phyloP scores from a whole-genome alignment of 148 eudicot species.

The Spergularia marina region DNA sequence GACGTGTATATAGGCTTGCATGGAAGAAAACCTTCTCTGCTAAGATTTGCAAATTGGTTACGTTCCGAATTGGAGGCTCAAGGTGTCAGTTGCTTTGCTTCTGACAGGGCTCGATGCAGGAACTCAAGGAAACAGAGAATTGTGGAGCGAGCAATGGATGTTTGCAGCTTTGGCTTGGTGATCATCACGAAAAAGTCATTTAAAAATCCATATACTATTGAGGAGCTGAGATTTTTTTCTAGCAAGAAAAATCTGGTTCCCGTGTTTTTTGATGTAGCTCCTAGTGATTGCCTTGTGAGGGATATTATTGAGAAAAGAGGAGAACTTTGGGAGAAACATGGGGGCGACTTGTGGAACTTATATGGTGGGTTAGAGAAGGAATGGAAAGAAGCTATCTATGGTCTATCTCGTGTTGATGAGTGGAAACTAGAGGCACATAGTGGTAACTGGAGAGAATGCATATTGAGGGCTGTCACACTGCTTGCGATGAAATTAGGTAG shows the following conservation, averaged over 20 bases:
- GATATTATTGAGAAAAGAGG: slow-evolving; percentile 86
- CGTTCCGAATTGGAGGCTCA: slow-evolving; percentile 90
- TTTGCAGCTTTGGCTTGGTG: slow-evolving; percentile 65
- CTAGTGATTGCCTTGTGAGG: slow-evolving; percentile 85
- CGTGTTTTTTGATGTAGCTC: slow-evolving; percentile 79
- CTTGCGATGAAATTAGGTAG: slow-evolving; percentile 91
- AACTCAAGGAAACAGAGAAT: slow-evolving; percentile 53
- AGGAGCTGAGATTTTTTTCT: slow-evolving; percentile 80
- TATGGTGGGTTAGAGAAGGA: slow-evolving; percentile 94
- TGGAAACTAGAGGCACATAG: slow-evolving; percentile 89
- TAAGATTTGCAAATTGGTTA: slow-evolving; percentile 87
- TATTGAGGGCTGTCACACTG: slow-evolving; percentile 64
- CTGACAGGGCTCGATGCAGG: slow-evolving; percentile 77
- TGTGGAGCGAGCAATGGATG: slow-evolving; percentile 71
- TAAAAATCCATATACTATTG: slow-evolving; percentile 85
- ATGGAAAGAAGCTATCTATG: slow-evolving; percentile 85
- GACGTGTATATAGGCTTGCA: slow-evolving; percentile 89
- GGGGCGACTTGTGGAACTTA: slow-evolving; percentile 75
- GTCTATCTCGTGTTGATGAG: slow-evolving; percentile 83
- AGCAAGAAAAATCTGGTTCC: slow-evolving; percentile 92
- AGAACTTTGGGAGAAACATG: slow-evolving; percentile 69
- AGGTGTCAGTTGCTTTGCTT: slow-evolving; percentile 87
- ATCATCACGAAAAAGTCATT: slow-evolving; percentile 66
- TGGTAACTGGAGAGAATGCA: slow-evolving; percentile 93
- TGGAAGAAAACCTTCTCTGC: slow-evolving; percentile 70